Evolutionary conservation across 768 basidiomycete genomes (phyloP).

Genomic region (Rhodotorula paludigena): DNA sequence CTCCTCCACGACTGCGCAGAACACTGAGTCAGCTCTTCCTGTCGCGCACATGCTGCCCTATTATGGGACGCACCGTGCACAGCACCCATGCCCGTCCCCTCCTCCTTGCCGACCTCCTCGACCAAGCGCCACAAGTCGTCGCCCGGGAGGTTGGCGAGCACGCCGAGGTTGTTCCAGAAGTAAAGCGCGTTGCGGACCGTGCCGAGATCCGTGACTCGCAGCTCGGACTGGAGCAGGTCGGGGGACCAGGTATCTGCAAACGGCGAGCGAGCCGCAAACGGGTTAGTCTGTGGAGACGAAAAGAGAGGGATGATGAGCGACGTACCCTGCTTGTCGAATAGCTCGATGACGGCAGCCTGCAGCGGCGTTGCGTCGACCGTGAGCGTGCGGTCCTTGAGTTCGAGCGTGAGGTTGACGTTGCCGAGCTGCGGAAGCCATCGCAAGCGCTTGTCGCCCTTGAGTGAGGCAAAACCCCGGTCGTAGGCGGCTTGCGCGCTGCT

Average conservation of each 20-base stretch:
- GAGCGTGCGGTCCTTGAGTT: constrained; percentile 73
- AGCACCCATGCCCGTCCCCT: no score
- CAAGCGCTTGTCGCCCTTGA: constrained; percentile 88
- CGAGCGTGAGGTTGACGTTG: constrained; percentile 70
- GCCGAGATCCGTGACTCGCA: constrained; percentile 63
- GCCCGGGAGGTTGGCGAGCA: constrained; percentile 54
- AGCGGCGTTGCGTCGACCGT: constrained; percentile 73
- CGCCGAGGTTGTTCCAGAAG: constrained; percentile 78
- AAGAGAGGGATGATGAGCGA: neutral
- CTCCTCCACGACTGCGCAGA: constrained; percentile 30
- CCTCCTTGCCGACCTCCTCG: constrained; percentile 49
- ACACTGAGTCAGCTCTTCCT: neutral
- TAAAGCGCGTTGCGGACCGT: constrained; percentile 67
- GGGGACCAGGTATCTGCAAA: constrained; percentile 56
- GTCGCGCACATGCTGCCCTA: no score
- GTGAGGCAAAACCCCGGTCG: constrained; percentile 65
- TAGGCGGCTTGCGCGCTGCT: constrained; percentile 52
- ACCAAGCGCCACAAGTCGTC: constrained; percentile 62
- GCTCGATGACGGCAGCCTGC: constrained; percentile 83
- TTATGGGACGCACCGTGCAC: neutral
- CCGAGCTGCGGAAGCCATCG: constrained; percentile 87
- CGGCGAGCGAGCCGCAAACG: no score
- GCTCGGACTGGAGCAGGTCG: constrained; percentile 60
- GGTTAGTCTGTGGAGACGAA: neutral
- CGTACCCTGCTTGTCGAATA: constrained; percentile 68